Base-by-base conservation (phyloP, 805 yeast genomes). In the Ogataea zsoltii region DNA sequence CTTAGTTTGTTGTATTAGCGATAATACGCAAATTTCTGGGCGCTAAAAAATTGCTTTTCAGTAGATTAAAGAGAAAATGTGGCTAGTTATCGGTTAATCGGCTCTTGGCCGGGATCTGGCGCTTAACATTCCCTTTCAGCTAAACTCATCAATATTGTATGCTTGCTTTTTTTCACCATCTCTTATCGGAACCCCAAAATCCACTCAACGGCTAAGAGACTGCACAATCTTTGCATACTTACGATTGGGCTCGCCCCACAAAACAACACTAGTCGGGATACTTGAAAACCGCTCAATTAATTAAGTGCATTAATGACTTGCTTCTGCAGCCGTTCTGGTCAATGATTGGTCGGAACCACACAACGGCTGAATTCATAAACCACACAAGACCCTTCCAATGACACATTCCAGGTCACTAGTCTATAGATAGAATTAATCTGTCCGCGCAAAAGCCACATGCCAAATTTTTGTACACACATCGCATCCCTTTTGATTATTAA, bases 311-410 rank as follows among this genome's bases (percentile, higher is more conserved):
- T 26, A 37, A 28, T 28, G 23, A 25, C 32, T 9, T 28, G 33
- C 40, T 26, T 26, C 9, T 26, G 40, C 31, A 28, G 5, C 15
- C 32, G 4, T 9, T 11, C 23, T 15, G 13, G 11, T 7, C 17
- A 28, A n/a, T 30, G 41, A 38, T 38, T 38, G 41, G 41, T 16
- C 41, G 13, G 35, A 14, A 14, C 26, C 34, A 30, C 29, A 38
- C 17, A 30, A 18, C 25, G 31, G 32, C 33, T n/a, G 7, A 10
- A 37, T n/a, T 37, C 25, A 26, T 12, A 13, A 26, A 14, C 40
- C 40, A 37, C 40, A 37, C 18, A 16, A 38, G 35, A 10, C 41
- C 41, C 35, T 30, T 30, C 18, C 12, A 14, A 11, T 7, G 18
- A 14, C 14, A n/a, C 34, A n/a, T 14, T 38, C 17, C 19, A 12